A percentile compares a stretch with the other conserved stretches of the same genome.
Evolutionary conservation across 805 yeast genomes (phyloP).

Genomic region (Phaffomyces opuntiae): DNA sequence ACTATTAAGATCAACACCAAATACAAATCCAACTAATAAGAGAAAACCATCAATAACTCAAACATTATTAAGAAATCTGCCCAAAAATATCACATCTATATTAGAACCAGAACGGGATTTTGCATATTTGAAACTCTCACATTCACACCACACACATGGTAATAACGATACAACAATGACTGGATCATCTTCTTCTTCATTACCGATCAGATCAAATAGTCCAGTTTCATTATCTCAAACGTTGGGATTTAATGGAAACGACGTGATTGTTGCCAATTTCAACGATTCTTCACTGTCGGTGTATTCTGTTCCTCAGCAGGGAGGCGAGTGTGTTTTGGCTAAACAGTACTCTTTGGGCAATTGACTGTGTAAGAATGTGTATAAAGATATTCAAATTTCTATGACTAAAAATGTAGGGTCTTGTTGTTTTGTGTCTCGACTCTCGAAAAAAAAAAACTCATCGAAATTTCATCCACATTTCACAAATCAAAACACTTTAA

Average conservation of each 20-base stretch:
- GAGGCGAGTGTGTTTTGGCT: slow-evolving; percentile 59
- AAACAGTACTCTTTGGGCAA: slow-evolving; percentile 35
- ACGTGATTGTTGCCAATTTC: slow-evolving; percentile 15
- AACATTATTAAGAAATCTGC: slow-evolving; percentile 19
- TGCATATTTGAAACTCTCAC: slow-evolving; percentile 41
- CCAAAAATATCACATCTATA: slow-evolving; percentile 37
- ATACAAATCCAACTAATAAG: neutral
- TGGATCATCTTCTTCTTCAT: neutral
- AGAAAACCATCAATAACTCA: slow-evolving; percentile 21
- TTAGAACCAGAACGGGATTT: slow-evolving; percentile 62
- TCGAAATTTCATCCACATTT: neutral
- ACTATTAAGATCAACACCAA: slow-evolving; percentile 8
- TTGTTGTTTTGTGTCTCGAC: neutral
- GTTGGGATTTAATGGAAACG: slow-evolving; percentile 16
- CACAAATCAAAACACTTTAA: too few species aligned
- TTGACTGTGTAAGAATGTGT: neutral
- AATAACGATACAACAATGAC: too few species aligned
- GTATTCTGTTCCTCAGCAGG: slow-evolving; percentile 52
- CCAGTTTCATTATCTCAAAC: neutral
- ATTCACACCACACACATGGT: neutral
- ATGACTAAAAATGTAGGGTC: neutral
- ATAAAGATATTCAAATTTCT: too few species aligned
- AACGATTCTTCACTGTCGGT: slow-evolving; percentile 46
- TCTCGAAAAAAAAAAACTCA: neutral
- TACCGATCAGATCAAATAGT: neutral